Evolutionary conservation across 371 early-diverging fungal species (phyloP).

Genomic region (Mucor velutinosus): DNA sequence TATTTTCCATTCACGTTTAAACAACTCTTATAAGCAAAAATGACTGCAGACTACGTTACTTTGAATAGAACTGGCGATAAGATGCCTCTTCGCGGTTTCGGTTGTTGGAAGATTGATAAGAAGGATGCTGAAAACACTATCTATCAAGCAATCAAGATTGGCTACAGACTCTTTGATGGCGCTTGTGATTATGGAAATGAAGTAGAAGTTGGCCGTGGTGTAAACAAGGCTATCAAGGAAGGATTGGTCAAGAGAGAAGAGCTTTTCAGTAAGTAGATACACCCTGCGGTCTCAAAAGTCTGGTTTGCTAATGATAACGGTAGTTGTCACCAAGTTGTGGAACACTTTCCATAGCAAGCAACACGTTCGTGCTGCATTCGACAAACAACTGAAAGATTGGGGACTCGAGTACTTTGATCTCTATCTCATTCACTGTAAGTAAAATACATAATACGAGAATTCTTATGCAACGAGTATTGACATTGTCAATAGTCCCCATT

Average conservation of each 20-base stretch:
- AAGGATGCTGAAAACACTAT: conserved; percentile 31
- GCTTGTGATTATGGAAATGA: conserved; percentile 66
- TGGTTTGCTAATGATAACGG: conserved; percentile 3
- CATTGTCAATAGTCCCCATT: conserved; percentile 33
- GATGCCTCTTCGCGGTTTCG: conserved; percentile 44
- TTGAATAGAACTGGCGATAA: conserved; percentile 38
- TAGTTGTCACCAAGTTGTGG: conserved; percentile 76
- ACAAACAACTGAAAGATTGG: conserved; percentile 57
- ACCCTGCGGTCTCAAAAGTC: conserved; percentile 16
- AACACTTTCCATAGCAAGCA: conserved; percentile 56
- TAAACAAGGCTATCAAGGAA: conserved; percentile 48
- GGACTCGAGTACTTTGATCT: conserved; percentile 73
- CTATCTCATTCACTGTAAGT: conserved; percentile 57
- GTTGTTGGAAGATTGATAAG: conserved; percentile 40
- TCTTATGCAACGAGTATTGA: conserved; percentile 42
- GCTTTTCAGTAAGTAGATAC: conserved; percentile 30
- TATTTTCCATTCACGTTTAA: not conserved
- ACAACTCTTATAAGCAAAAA: not conserved
- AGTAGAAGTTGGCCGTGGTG: conserved; percentile 60
- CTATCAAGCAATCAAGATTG: conserved; percentile 47
- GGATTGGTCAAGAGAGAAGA: conserved; percentile 63
- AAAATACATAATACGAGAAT: not conserved
- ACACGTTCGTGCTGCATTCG: conserved; percentile 46
- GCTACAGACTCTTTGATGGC: conserved; percentile 45
- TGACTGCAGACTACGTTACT: conserved; percentile 28